Evolutionary conservation across 768 basidiomycete species (phyloP), one percentile per base, ranked within the genome.

Genomic region (Agaricus subrufescens): DNA sequence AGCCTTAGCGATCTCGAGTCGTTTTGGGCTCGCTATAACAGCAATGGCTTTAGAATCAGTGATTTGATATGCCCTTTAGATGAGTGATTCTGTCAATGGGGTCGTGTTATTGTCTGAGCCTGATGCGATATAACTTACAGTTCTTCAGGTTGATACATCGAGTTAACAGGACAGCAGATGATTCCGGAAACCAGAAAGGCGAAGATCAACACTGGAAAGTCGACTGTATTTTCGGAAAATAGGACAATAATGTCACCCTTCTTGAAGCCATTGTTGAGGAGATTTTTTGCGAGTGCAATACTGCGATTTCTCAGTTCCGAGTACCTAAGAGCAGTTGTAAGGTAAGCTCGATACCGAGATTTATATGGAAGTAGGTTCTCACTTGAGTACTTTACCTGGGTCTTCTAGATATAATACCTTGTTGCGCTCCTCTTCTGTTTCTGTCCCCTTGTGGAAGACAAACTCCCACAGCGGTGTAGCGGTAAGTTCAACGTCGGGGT

Each of bases 141-240:
- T 25, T 51, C 50, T 8, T 51, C 50, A 6, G 50, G 39, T 25
- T 51, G 50, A 15, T 51, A 51, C 11, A 51, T 25, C 37, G 50
- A 51, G 23, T 51, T 51, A 15, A 39, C 50, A n/a, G 50, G 50
- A 26, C 50, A 31, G 4, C 50, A 38, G 3, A 39, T 51, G 15
- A 51, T 51, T 25, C 50, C 50, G 5, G 23, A 4, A 8, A 25
- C 23, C 15, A 51, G 27, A 25, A 51, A 26, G 11, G 50, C 50
- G 12, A 15, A 51, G 19, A 51, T 39, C 1, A 51, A 39, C 14
- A 39, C 50, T 4, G 50, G 50, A 23, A 51, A 51, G 19, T 51
- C 37, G 50, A 51, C 25, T 26, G 50, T 39, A 14, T 51, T 51
- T 25, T 51, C 50, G 25, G 50, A 51, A 26, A 51, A 51, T 37